phyloP scores from a whole-genome alignment of 108 stramenopile species.

The Mayamaea pseudoterrestris region DNA sequence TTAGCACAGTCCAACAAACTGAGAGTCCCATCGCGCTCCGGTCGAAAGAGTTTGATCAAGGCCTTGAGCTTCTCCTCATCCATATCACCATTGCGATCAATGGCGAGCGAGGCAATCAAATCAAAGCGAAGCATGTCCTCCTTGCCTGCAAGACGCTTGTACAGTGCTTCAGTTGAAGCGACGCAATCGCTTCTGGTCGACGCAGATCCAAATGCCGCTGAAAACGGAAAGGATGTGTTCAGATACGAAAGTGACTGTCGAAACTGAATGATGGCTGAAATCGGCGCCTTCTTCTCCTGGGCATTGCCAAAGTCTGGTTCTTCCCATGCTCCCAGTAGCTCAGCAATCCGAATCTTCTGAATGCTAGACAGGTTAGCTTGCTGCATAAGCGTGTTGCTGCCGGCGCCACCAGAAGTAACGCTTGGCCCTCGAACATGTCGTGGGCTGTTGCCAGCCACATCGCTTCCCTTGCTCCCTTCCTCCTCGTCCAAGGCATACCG shows the following conservation, averaged over 20 bases:
- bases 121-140: not conserved
- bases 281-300: not conserved
- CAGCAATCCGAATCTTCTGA: not conserved
- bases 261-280: not conserved
- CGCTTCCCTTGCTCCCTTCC: not conserved
- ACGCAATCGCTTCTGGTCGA: not conserved
- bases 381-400: not conserved
- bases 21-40: conserved; percentile 41
- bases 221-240: not conserved
- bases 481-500: not conserved
- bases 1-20: conserved; percentile 22
- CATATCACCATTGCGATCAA: not conserved
- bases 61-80: not conserved
- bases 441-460: not conserved
- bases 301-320: not conserved
- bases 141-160: not conserved
- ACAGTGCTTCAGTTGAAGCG: not conserved
- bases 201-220: not conserved
- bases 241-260: not conserved
- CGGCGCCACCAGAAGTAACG: not conserved
- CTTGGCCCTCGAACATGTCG: not conserved
- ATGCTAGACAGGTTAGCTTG: not conserved
- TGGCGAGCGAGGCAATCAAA: not conserved
- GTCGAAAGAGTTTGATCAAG: conserved; percentile 43
- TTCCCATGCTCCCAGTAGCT: conserved; percentile 6